Percentiles rank a stretch among this genome's conserved stretches.
phyloP scores from a whole-genome alignment of 2,329 filamentous ascomycete species.

The Emmonsiellopsis sp. region DNA sequence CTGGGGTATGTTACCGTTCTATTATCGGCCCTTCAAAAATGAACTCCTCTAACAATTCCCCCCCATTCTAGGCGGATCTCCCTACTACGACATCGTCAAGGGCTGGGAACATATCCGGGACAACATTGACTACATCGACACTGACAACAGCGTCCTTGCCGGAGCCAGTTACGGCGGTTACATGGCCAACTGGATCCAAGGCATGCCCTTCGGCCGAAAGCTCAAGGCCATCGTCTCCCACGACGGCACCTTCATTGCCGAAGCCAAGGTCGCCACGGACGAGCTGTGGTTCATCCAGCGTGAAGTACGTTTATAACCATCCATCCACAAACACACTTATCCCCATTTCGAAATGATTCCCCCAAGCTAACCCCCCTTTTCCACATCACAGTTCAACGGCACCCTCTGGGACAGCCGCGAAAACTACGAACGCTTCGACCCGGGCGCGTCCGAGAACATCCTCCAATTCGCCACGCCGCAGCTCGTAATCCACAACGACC shows the following conservation, averaged over 20 bases:
- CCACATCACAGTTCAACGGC: slow-evolving; percentile 32
- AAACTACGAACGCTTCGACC: slow-evolving; percentile 62
- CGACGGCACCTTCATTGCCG: slow-evolving; percentile 68
- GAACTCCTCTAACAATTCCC: background rate
- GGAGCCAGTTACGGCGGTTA: slow-evolving; percentile 35
- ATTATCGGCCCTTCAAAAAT: background rate
- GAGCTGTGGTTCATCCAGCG: slow-evolving; percentile 45
- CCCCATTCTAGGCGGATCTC: slow-evolving; percentile 43
- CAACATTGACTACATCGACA: slow-evolving; percentile 30
- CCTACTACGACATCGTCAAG: slow-evolving; percentile 72
- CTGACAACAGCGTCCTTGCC: slow-evolving; percentile 28
- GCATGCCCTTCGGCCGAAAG: slow-evolving; percentile 67
- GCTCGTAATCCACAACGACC: slow-evolving; percentile 73
- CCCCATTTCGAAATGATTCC: background rate
- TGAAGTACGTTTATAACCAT: slow-evolving; percentile 20
- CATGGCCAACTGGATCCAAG: slow-evolving; percentile 74
- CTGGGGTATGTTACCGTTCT: slow-evolving; percentile 50
- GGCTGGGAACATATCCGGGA: slow-evolving; percentile 60
- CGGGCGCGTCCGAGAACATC: slow-evolving; percentile 44
- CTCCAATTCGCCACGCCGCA: slow-evolving; percentile 70
- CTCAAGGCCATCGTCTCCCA: slow-evolving; percentile 86
- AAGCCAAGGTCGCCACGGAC: slow-evolving; percentile 40
- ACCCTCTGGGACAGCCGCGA: slow-evolving; percentile 46
- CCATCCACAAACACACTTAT: background rate
- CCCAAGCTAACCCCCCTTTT: background rate